These are phyloP conservation scores for Nemania serpens DNA, from an alignment of 2,329 filamentous ascomycete species.

Conservation along the genomic window DNA sequence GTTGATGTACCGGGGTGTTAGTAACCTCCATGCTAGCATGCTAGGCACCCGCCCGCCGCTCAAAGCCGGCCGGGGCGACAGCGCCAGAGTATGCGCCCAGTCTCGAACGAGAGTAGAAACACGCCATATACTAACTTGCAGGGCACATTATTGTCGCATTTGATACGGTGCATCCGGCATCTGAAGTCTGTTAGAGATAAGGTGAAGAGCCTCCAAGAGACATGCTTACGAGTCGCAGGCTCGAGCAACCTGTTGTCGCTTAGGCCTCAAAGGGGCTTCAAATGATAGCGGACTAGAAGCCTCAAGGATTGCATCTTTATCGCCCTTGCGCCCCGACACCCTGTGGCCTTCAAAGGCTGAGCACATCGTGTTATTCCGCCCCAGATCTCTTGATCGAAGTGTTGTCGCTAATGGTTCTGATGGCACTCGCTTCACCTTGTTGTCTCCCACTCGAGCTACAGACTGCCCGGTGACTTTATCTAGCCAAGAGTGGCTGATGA, in stretches of 20 bases:
- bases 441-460: neutral
- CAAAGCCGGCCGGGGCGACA: neutral
- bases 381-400: neutral
- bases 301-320: conserved; percentile 18
- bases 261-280: conserved; percentile 31
- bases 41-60: neutral
- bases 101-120: conserved; percentile 1
- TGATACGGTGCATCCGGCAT: conserved; percentile 49
- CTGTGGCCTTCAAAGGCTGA: conserved; percentile 16
- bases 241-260: conserved; percentile 34
- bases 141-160: conserved; percentile 47
- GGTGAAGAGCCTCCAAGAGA: neutral
- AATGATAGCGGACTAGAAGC: conserved; percentile 21
- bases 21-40: conserved; percentile 1
- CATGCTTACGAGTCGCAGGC: conserved; percentile 44
- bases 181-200: conserved; percentile 26
- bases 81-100: neutral
- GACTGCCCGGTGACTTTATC: neutral
- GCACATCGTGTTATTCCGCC: conserved; percentile 18
- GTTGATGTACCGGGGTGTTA: conserved; percentile 11
- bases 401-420: neutral
- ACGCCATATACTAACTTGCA: conserved; percentile 38
- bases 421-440: neutral
- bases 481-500: neutral
- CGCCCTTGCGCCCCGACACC: conserved; percentile 12